A percentile compares a stretch with the other conserved stretches of the same genome.
Conservation (phyloP, 331 rosid genomes). For the Phaseolus coccineus region DNA sequence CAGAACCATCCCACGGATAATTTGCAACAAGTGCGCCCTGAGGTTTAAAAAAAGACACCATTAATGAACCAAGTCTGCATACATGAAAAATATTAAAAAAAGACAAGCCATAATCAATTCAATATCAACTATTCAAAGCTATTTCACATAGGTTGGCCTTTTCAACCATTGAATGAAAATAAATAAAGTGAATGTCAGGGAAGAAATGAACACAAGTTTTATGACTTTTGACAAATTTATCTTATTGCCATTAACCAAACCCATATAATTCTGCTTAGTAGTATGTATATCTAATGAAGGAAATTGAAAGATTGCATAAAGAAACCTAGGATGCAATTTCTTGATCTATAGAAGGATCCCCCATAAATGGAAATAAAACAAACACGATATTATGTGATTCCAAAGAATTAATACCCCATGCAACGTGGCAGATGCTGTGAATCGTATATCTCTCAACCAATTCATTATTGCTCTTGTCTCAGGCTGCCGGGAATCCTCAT, state of each 20-base stretch:
- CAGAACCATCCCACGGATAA: constrained; percentile 96
- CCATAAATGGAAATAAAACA: background rate
- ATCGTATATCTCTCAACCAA: constrained; percentile 78
- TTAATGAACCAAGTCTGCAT: constrained; percentile 35
- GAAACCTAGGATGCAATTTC: constrained; percentile 35
- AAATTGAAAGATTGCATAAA: constrained; percentile 21
- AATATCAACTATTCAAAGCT: constrained; percentile 26
- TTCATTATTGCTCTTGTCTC: constrained; percentile 94
- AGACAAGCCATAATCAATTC: constrained; percentile 28
- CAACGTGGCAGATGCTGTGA: constrained; percentile 97
- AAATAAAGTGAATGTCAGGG: background rate
- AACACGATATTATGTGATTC: constrained; percentile 13
- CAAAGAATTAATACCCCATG: constrained; percentile 81
- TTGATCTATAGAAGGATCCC: constrained; percentile 34
- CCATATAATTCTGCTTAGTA: constrained; percentile 12
- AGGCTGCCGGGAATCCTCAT: constrained; percentile 73
- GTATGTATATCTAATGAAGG: constrained; percentile 20
- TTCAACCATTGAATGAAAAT: constrained; percentile 29
- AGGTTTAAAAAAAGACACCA: constrained; percentile 27
- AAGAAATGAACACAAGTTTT: constrained; percentile 24
- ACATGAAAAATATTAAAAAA: constrained; percentile 5
- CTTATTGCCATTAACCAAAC: constrained; percentile 16
- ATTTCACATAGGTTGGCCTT: constrained; percentile 18
- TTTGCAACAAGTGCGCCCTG: constrained; percentile 99
- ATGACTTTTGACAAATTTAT: constrained; percentile 26